Evolutionary conservation across 169 alveolate species (phyloP).

Genomic region (Plasmodium ovale): DNA sequence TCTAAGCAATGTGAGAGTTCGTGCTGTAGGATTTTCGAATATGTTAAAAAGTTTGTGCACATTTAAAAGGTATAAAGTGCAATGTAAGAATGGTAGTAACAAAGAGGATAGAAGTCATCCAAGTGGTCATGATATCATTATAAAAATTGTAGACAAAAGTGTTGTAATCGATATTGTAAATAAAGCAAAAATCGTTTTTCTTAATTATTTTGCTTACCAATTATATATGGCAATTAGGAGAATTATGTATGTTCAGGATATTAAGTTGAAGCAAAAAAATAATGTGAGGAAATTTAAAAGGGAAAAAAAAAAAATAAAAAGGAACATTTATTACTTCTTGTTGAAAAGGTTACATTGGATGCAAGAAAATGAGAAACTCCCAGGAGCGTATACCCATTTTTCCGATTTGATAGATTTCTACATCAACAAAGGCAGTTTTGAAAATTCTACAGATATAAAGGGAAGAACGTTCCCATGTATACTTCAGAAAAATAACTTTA

Average conservation of each 20-base stretch:
- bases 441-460: neutral
- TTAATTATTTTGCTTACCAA: constrained; percentile 30
- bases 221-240: constrained; percentile 21
- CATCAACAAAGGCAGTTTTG: neutral
- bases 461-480: neutral
- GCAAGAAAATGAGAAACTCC: too few relatives aligned
- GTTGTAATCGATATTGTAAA: constrained; percentile 20
- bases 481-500: constrained; percentile 1
- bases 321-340: neutral
- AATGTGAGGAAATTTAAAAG: neutral
- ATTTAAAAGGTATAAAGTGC: constrained; percentile 2
- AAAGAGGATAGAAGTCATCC: neutral
- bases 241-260: constrained; percentile 3
- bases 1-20: constrained; percentile 22
- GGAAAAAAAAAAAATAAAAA: constrained; percentile 15
- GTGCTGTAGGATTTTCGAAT: neutral
- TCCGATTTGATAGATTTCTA: neutral
- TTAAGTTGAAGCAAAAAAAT: neutral
- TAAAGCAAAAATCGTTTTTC: constrained; percentile 22
- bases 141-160: constrained; percentile 9
- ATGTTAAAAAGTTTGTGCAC: neutral
- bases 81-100: neutral
- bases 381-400: neutral
- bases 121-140: constrained; percentile 2
- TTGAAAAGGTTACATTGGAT: neutral